Conservation (phyloP, 257 asterid genomes). For the Penstemon newberryi region DNA sequence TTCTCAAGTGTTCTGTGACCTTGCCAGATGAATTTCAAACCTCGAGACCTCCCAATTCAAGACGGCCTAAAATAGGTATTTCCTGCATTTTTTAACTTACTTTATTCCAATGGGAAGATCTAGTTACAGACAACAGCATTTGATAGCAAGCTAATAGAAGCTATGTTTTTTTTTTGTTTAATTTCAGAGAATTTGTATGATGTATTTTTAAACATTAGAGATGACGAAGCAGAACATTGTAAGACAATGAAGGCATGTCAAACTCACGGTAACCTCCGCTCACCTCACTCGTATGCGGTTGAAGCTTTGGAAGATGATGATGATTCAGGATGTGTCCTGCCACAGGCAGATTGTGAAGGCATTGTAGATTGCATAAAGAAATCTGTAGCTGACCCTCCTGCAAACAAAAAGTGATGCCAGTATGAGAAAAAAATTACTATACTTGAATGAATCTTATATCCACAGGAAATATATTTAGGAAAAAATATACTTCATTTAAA, state of each 20-base stretch:
- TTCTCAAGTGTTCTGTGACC: too few species aligned
- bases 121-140: too few species aligned
- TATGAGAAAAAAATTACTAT: constrained; percentile 1
- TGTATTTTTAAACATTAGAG: constrained; percentile 81
- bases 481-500: not conserved
- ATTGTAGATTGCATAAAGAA: constrained; percentile 71
- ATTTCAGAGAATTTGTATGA: constrained; percentile 80
- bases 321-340: constrained; percentile 39
- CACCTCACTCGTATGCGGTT: constrained; percentile 63
- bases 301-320: constrained; percentile 30
- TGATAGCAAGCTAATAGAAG: too few species aligned
- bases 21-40: too few species aligned
- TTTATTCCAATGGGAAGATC: too few species aligned
- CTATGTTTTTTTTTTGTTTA: too few species aligned
- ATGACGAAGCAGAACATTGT: constrained; percentile 97
- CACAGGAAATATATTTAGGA: not conserved
- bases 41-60: too few species aligned
- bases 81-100: too few species aligned
- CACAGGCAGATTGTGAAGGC: constrained; percentile 72
- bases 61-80: too few species aligned
- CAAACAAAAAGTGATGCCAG: constrained; percentile 25
- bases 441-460: too few species aligned
- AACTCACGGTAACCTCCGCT: constrained; percentile 79
- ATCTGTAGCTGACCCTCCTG: constrained; percentile 47
- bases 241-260: constrained; percentile 99